Evolutionary conservation across 345 rosid species (phyloP).

Genomic region (Eutrema japonicum): DNA sequence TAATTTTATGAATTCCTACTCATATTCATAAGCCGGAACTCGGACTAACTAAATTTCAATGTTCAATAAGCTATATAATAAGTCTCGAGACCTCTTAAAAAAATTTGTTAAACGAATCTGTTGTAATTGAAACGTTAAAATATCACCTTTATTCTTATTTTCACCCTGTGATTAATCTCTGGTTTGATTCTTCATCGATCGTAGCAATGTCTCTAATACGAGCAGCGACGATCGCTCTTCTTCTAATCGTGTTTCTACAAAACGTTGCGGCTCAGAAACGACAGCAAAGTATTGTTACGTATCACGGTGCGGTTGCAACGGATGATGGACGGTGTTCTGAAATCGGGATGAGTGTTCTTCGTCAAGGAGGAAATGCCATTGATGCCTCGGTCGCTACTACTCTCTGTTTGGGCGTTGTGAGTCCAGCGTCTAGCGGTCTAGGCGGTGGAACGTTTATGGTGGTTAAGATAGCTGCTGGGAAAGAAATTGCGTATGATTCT

Average conservation of each 20-base stretch:
- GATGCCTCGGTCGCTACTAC: constrained; percentile 65
- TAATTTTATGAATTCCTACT: background rate
- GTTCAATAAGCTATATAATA: background rate
- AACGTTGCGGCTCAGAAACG: constrained; percentile 15
- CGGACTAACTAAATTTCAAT: background rate
- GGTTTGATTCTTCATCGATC: background rate
- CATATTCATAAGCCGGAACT: background rate
- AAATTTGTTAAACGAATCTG: background rate
- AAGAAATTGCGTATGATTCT: constrained; percentile 51
- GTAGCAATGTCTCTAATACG: constrained; percentile 26
- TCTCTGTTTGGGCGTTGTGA: constrained; percentile 66
- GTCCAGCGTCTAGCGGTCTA: constrained; percentile 62
- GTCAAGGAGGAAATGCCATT: constrained; percentile 59
- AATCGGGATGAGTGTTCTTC: constrained; percentile 48
- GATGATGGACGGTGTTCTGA: constrained; percentile 61
- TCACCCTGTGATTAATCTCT: background rate
- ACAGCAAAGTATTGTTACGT: constrained; percentile 40
- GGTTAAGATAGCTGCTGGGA: constrained; percentile 45
- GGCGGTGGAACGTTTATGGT: constrained; percentile 71
- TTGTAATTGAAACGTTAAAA: background rate
- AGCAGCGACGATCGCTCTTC: constrained; percentile 12
- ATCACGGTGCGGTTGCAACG: constrained; percentile 56
- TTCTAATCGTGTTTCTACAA: constrained; percentile 24
- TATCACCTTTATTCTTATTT: background rate
- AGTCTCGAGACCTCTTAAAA: background rate